Percentiles rank a stretch among this genome's conserved stretches.
Evolutionary conservation across 306 rosid genomes (phyloP).

Genomic region (Cercis canadensis): DNA sequence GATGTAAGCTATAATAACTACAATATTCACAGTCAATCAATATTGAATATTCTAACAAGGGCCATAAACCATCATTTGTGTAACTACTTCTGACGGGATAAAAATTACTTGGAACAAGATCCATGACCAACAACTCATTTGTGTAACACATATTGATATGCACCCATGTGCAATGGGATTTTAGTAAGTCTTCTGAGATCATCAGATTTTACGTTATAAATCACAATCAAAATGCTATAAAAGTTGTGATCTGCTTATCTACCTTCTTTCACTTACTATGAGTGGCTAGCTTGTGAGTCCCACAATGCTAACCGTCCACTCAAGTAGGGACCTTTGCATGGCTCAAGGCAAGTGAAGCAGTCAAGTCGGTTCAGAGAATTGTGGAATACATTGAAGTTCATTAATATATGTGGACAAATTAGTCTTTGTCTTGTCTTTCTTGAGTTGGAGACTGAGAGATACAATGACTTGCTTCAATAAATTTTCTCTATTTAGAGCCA

Average conservation of each 20-base stretch:
- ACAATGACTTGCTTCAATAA: constrained; percentile 1
- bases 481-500: constrained; percentile 15
- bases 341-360: constrained; percentile 20
- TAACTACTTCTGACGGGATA: too few species aligned
- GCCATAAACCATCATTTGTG: too few species aligned
- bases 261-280: constrained; percentile 8
- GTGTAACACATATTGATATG: constrained; percentile 39
- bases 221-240: not conserved
- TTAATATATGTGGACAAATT: not conserved
- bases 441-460: constrained; percentile 3
- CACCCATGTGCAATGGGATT: constrained; percentile 49
- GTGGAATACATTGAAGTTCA: not conserved
- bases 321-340: constrained; percentile 19
- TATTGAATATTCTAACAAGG: too few species aligned
- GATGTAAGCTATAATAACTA: too few species aligned
- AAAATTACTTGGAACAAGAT: too few species aligned
- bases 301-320: constrained; percentile 21
- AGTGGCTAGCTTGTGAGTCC: constrained; percentile 30
- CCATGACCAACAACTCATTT: constrained; percentile 9
- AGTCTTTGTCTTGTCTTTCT: constrained; percentile 7
- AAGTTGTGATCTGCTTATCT: constrained; percentile 34
- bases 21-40: too few species aligned
- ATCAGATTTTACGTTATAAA: not conserved
- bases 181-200: constrained; percentile 43
- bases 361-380: constrained; percentile 31